phyloP scores from a whole-genome alignment of 345 rosid genomes.

The Sonneratia caseolaris region DNA sequence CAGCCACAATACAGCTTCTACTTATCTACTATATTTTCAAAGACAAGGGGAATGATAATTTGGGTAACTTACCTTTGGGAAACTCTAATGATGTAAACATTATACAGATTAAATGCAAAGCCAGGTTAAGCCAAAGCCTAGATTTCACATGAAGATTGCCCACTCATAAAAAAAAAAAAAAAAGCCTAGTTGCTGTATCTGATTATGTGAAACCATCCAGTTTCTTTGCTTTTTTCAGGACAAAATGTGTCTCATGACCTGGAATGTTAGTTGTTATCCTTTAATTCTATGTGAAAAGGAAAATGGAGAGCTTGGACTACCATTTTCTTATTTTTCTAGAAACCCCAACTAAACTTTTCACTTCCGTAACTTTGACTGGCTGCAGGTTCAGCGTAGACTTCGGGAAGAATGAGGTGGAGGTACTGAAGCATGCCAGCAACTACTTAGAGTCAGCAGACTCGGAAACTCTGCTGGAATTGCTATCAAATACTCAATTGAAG shows the following conservation, averaged over 20 bases:
- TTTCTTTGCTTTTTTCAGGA: no score
- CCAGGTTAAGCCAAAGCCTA: no score
- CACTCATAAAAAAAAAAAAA: no score
- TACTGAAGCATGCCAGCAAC: constrained; percentile 65
- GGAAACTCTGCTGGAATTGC: constrained; percentile 52
- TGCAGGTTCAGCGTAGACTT: constrained; percentile 67
- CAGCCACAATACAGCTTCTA: background rate
- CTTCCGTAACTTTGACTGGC: background rate
- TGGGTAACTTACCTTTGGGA: no score
- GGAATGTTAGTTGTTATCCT: no score
- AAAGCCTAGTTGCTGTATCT: no score
- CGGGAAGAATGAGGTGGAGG: constrained; percentile 62
- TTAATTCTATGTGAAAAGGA: background rate
- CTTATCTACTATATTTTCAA: background rate
- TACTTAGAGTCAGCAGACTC: constrained; percentile 55
- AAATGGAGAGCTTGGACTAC: background rate
- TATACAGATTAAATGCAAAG: no score
- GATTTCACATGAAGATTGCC: no score
- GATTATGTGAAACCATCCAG: no score
- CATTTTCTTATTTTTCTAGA: background rate
- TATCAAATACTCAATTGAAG: constrained; percentile 52
- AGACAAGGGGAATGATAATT: background rate
- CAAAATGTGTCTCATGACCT: no score
- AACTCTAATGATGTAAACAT: no score
- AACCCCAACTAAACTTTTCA: background rate